Conservation (phyloP, 805 yeast species). For the Wickerhamiella occidentalis region DNA sequence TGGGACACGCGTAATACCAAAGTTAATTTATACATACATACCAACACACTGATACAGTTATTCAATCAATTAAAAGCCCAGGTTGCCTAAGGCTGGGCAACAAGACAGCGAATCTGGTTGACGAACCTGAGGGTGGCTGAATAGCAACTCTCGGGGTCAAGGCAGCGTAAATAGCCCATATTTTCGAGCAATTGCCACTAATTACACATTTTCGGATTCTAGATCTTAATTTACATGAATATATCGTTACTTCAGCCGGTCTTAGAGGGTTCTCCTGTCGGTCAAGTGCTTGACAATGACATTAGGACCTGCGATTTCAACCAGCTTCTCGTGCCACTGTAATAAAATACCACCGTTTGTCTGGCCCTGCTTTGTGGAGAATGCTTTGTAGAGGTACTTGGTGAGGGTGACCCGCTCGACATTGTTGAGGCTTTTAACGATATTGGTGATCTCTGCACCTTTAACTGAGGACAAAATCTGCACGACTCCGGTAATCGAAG, state of each 20-base stretch:
- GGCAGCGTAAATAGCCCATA: too few species aligned
- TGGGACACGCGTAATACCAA: too few species aligned
- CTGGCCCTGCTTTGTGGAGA: slow-evolving; percentile 47
- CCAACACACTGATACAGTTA: too few species aligned
- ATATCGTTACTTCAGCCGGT: neutral
- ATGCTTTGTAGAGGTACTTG: slow-evolving; percentile 76
- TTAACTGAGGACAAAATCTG: slow-evolving; percentile 59
- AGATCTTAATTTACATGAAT: neutral
- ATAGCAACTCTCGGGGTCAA: too few species aligned
- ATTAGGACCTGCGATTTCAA: slow-evolving; percentile 75
- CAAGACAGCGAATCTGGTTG: too few species aligned
- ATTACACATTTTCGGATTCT: too few species aligned
- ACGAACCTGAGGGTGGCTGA: too few species aligned
- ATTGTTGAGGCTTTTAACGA: slow-evolving; percentile 46
- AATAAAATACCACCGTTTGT: slow-evolving; percentile 79
- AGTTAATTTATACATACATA: neutral
- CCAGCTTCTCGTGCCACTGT: slow-evolving; percentile 85
- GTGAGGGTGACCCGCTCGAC: slow-evolving; percentile 67
- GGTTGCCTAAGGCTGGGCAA: too few species aligned
- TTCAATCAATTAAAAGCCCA: too few species aligned
- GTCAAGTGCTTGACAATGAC: slow-evolving; percentile 76
- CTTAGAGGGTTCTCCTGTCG: slow-evolving; percentile 70
- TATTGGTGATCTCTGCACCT: slow-evolving; percentile 50
- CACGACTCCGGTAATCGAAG: slow-evolving; percentile 45
- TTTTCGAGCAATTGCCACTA: too few species aligned